Evolutionary conservation across 1,139 yeast genomes (phyloP), one percentile per base, ranked within the genome.

Genomic region (Suhomyces coccinellae): DNA sequence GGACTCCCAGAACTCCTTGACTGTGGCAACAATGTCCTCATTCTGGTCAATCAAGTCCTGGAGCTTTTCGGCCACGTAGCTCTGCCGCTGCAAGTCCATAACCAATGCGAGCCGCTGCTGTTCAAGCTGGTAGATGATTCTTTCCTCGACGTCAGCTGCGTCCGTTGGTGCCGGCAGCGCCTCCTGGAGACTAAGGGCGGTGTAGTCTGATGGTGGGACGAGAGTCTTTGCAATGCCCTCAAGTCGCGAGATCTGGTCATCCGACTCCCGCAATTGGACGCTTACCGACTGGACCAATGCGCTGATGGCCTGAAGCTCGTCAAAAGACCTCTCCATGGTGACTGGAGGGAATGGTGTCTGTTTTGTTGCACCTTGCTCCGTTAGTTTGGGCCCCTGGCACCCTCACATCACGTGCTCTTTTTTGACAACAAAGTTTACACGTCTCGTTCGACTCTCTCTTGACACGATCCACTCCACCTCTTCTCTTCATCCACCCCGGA

Each of bases 11-110:
- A 68, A 74, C n/a, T 68, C 73, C 33, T 64, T 63, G 6, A 76
- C 68, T 0, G 71, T 67, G 6, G 62, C 65, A 4, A 75, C 56
- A 27, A 77, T 63, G 16, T 70, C 75, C 33, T 69, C 62, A 50
- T 75, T 72, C 50, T 74, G 76, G 20, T 55, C 57, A 3, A 75
- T 56, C 24, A 75, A 48, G 27, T 66, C 70, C n/a, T 52, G 42
- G 46, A 76, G 55, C 50, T 69, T 71, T 13, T 56, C 63, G 1
- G 65, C 49, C 1, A 73, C 42, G 46, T 56, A 71, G 36, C 75
- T 79, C 45, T 75, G 76, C 40, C 69, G 61, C 52, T 77, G 80
- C 2, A 78, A 58, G 29, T 70, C 75, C 71, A 73, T 63, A 7
- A 76, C 59, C 29, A 75, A 50, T 12, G 57, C 58, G 6, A 74